phyloP scores from a whole-genome alignment of 163 green algal species.

The Scenedesmus sp. region DNA sequence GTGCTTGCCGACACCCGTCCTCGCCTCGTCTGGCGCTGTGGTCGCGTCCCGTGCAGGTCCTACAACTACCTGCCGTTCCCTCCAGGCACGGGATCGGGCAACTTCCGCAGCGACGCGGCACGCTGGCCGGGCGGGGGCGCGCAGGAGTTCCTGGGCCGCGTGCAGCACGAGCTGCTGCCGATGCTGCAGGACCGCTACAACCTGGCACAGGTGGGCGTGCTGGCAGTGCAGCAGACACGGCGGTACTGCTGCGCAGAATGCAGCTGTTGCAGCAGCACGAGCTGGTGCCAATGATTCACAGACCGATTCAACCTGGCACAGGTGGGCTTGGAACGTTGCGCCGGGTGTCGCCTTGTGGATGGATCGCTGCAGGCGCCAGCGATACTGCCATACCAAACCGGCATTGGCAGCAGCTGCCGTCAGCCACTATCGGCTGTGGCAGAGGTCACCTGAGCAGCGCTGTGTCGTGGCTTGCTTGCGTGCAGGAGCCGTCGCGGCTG shows the following conservation, averaged over 20 bases:
- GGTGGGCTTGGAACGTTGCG: too few species aligned
- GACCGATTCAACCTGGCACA: neutral
- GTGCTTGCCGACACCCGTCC: neutral
- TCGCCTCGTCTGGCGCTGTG: neutral
- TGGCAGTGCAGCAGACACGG: neutral
- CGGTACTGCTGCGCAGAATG: neutral
- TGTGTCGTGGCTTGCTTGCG: neutral
- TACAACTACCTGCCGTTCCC: conserved; percentile 72
- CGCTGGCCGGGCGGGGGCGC: conserved; percentile 68
- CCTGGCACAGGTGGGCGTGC: neutral
- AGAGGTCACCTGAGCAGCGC: too few species aligned
- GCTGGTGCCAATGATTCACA: neutral
- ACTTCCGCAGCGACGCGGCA: conserved; percentile 64
- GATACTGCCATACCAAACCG: too few species aligned
- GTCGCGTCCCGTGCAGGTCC: conserved; percentile 4
- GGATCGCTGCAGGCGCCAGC: too few species aligned
- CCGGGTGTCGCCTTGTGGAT: too few species aligned
- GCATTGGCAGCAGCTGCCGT: neutral
- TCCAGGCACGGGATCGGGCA: conserved; percentile 54
- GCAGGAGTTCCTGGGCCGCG: conserved; percentile 61
- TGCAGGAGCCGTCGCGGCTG: conserved; percentile 7
- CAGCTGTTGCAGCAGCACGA: neutral
- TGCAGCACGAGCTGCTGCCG: conserved; percentile 64
- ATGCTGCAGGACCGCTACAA: conserved; percentile 54
- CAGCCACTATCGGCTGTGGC: too few species aligned